phyloP scores from a whole-genome alignment of 306 rosid genomes.

The Trifolium pratense region DNA sequence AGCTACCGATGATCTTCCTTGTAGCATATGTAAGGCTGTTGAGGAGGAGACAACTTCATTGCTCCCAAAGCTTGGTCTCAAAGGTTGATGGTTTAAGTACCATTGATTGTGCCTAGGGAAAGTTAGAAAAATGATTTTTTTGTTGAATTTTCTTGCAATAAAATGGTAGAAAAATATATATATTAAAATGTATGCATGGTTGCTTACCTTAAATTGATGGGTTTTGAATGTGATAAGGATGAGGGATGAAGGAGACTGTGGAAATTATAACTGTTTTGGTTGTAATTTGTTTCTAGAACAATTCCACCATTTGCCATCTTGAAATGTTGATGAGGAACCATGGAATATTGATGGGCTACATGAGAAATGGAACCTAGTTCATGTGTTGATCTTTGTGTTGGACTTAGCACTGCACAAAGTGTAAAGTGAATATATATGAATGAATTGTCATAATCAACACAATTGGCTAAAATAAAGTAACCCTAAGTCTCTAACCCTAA shows the following conservation, averaged over 20 bases:
- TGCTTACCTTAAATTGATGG: slow-evolving; percentile 50
- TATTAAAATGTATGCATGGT: not conserved
- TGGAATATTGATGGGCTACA: slow-evolving; percentile 30
- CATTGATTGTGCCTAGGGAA: slow-evolving; percentile 48
- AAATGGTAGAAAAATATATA: too few species aligned
- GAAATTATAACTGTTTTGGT: slow-evolving; percentile 25
- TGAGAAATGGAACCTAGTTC: slow-evolving; percentile 36
- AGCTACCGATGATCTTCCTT: slow-evolving; percentile 35
- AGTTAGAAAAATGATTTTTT: not conserved
- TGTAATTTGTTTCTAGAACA: slow-evolving; percentile 46
- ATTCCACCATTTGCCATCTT: slow-evolving; percentile 68
- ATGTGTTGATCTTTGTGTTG: slow-evolving; percentile 39
- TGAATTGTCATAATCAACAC: slow-evolving; percentile 4
- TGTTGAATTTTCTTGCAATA: too few species aligned
- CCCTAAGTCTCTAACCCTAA: slow-evolving; percentile 12
- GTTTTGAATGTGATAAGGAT: slow-evolving; percentile 40
- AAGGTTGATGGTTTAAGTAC: slow-evolving; percentile 42
- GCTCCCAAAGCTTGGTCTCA: slow-evolving; percentile 42
- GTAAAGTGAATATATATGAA: not conserved
- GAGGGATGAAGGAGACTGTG: slow-evolving; percentile 44
- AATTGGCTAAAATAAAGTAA: not conserved
- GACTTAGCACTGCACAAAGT: slow-evolving; percentile 47
- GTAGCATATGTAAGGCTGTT: slow-evolving; percentile 41
- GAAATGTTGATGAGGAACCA: slow-evolving; percentile 50
- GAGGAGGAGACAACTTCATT: slow-evolving; percentile 40